Evolutionary conservation across 2,329 filamentous ascomycete species (phyloP).

Genomic region (Fusarium sp.): DNA sequence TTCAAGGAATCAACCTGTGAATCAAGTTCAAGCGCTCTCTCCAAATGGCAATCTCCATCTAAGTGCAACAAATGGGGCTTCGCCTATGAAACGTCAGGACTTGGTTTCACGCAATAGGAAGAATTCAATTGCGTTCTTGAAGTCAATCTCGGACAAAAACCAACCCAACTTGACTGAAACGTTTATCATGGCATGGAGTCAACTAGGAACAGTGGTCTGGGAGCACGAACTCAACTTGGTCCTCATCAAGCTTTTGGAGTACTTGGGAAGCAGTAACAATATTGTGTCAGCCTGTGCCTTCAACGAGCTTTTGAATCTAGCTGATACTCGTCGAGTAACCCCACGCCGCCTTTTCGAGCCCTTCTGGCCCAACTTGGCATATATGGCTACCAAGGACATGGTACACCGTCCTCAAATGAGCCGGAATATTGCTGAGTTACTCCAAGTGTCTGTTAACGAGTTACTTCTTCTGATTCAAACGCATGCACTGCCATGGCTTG

Average conservation of each 20-base stretch:
- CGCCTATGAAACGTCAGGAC: slow-evolving; percentile 42
- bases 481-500: slow-evolving; percentile 87
- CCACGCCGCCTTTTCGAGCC: slow-evolving; percentile 81
- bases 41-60: slow-evolving; percentile 3
- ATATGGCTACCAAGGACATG: slow-evolving; percentile 85
- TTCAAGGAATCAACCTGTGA: slow-evolving; percentile 13
- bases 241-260: slow-evolving; percentile 85
- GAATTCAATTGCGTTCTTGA: slow-evolving; percentile 77
- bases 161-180: slow-evolving; percentile 81
- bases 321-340: slow-evolving; percentile 72
- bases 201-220: slow-evolving; percentile 80
- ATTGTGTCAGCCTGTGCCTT: slow-evolving; percentile 86
- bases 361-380: slow-evolving; percentile 89
- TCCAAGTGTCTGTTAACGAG: slow-evolving; percentile 80
- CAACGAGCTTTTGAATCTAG: slow-evolving; percentile 82
- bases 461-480: slow-evolving; percentile 82
- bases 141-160: slow-evolving; percentile 77
- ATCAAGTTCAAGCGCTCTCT: slow-evolving; percentile 9
- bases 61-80: slow-evolving; percentile 22
- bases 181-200: slow-evolving; percentile 87
- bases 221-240: slow-evolving; percentile 90
- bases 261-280: slow-evolving; percentile 84
- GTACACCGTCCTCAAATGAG: slow-evolving; percentile 84
- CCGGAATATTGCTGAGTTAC: slow-evolving; percentile 82
- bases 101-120: slow-evolving; percentile 66